Evolutionary conservation across 352 stramenopile species (phyloP).

Genomic region (Aphanomyces stellatus): DNA sequence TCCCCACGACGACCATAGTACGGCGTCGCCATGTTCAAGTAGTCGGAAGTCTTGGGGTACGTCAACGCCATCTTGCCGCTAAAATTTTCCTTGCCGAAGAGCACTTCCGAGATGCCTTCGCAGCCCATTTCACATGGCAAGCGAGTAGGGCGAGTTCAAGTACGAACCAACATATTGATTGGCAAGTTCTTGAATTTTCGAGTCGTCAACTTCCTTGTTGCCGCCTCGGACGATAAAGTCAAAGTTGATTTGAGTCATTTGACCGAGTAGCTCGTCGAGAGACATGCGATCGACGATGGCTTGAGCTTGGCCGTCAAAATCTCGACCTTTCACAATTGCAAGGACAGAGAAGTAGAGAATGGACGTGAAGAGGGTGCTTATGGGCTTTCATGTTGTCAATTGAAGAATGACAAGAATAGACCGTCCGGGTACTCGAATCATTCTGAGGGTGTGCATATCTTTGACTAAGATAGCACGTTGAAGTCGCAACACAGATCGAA

Average conservation of each 20-base stretch:
- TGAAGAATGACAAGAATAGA: too few species aligned
- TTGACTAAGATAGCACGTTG: too few species aligned
- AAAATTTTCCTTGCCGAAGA: constrained; percentile 70
- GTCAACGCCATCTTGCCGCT: constrained; percentile 74
- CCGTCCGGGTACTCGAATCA: too few species aligned
- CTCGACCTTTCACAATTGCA: not conserved
- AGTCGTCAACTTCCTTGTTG: constrained; percentile 39
- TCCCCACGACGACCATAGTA: constrained; percentile 64
- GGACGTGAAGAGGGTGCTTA: too few species aligned
- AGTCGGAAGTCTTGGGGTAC: constrained; percentile 58
- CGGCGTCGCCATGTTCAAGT: constrained; percentile 47
- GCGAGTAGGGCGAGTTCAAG: constrained; percentile 54
- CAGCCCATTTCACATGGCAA: constrained; percentile 69
- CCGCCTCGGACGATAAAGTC: constrained; percentile 33
- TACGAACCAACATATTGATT: constrained; percentile 54
- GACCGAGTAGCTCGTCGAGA: constrained; percentile 55
- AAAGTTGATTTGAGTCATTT: constrained; percentile 83
- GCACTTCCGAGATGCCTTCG: constrained; percentile 70
- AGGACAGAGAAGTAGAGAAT: too few species aligned
- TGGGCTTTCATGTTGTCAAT: too few species aligned
- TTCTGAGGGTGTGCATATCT: too few species aligned
- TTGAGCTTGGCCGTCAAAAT: not conserved
- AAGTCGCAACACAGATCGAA: too few species aligned
- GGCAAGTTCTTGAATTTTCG: constrained; percentile 41
- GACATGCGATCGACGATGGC: constrained; percentile 12